Percentiles rank a stretch among this genome's conserved stretches.
Evolutionary conservation across 169 alveolate genomes (phyloP).

Genomic region (Perkinsus marinus): DNA sequence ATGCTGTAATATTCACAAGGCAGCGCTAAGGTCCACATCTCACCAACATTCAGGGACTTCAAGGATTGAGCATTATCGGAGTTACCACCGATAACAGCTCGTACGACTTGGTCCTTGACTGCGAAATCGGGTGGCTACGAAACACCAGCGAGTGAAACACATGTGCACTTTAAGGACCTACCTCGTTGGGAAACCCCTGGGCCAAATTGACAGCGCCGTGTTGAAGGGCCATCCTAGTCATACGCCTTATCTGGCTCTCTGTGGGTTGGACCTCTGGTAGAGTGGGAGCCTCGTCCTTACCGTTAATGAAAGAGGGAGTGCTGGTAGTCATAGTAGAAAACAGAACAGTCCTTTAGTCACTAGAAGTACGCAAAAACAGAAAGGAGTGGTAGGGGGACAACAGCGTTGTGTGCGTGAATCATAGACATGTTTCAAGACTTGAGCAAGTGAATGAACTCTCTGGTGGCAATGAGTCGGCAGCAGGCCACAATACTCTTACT

Average conservation of each 20-base stretch:
- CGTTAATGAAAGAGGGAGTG: background rate
- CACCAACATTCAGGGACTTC: background rate
- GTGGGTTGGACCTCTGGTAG: background rate
- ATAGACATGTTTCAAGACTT: background rate
- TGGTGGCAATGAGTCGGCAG: background rate
- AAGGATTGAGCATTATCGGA: background rate
- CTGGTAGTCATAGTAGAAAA: background rate
- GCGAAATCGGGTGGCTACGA: background rate
- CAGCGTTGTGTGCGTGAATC: no score
- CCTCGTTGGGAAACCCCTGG: slow-evolving; percentile 8
- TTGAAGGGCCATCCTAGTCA: background rate
- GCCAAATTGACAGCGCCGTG: background rate
- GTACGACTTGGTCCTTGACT: background rate
- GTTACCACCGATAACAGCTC: background rate
- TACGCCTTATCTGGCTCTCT: background rate
- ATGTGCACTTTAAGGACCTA: background rate
- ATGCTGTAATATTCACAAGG: background rate
- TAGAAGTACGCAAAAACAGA: no score
- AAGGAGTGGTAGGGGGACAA: no score
- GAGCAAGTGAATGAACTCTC: background rate
- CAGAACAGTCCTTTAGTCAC: no score
- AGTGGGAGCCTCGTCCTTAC: background rate
- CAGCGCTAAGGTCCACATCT: background rate
- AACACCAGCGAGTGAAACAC: background rate
- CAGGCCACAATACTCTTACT: background rate